Percentiles rank a stretch among this genome's conserved stretches.
phyloP scores from a whole-genome alignment of 768 basidiomycete species.

The Tricholoma furcatifolium region DNA sequence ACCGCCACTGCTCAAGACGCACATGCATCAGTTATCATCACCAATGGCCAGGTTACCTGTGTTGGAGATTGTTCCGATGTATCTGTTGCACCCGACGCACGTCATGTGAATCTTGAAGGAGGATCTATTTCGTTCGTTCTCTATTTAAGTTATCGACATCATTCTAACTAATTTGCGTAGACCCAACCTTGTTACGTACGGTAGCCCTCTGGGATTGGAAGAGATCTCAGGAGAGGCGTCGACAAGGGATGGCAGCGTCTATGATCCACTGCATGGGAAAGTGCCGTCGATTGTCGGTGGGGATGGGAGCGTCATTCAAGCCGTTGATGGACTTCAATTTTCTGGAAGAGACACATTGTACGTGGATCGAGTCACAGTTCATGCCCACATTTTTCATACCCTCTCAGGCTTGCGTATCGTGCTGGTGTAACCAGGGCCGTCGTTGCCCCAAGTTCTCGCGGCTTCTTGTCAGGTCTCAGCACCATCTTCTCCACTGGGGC shows the following conservation, averaged over 20 bases:
- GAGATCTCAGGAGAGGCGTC: slow-evolving; percentile 67
- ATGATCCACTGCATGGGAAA: slow-evolving; percentile 46
- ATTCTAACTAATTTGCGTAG: slow-evolving; percentile 2
- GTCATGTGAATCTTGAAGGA: slow-evolving; percentile 61
- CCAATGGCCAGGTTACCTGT: slow-evolving; percentile 53
- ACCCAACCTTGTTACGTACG: slow-evolving; percentile 68
- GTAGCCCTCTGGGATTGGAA: slow-evolving; percentile 66
- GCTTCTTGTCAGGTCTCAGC: slow-evolving; percentile 65
- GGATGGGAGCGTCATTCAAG: slow-evolving; percentile 48
- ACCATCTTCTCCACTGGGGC: slow-evolving; percentile 64
- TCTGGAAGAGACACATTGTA: slow-evolving; percentile 69
- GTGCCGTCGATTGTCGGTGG: slow-evolving; percentile 55
- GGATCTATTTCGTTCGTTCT: slow-evolving; percentile 49
- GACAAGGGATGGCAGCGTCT: slow-evolving; percentile 65
- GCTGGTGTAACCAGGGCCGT: slow-evolving; percentile 60
- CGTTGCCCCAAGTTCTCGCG: slow-evolving; percentile 51
- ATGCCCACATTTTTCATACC: neutral
- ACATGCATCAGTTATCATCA: slow-evolving; percentile 35
- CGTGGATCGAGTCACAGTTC: slow-evolving; percentile 23
- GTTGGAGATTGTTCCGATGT: slow-evolving; percentile 28
- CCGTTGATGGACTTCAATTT: slow-evolving; percentile 69
- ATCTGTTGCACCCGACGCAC: slow-evolving; percentile 15
- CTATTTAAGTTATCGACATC: neutral
- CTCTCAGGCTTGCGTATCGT: slow-evolving; percentile 59
- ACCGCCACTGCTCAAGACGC: slow-evolving; percentile 14